Percentiles rank a stretch among this genome's conserved stretches.
These are phyloP conservation scores for Botrytis aclada DNA, from an alignment of 2,329 filamentous ascomycete genomes.

Conservation along the genomic window DNA sequence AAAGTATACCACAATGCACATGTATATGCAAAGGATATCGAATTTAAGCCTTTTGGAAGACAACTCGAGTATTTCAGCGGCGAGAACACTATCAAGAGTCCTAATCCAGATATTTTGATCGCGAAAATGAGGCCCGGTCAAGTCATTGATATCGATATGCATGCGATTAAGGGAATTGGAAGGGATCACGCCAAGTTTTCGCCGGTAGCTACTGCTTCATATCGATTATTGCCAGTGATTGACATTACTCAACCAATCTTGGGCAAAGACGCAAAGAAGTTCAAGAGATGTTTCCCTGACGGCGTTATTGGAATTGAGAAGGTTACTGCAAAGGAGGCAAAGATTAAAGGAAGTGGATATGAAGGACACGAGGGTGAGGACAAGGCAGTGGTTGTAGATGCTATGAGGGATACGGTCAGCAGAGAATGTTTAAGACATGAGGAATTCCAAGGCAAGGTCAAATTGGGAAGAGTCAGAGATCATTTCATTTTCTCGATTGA, in stretches of 20 bases:
- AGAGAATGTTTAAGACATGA: conserved; percentile 86
- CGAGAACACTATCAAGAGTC: conserved; percentile 65
- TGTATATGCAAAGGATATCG: conserved; percentile 75
- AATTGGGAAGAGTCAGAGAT: conserved; percentile 82
- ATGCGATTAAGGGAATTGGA: conserved; percentile 92
- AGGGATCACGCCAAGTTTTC: conserved; percentile 97
- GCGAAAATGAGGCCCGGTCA: conserved; percentile 92
- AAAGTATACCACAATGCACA: conserved; percentile 85
- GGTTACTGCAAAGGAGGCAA: conserved; percentile 65
- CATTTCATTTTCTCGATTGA: conserved; percentile 98
- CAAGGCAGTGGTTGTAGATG: conserved; percentile 82
- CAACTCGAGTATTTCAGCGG: conserved; percentile 69
- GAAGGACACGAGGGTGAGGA: conserved; percentile 73
- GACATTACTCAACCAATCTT: conserved; percentile 79
- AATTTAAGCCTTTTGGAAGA: conserved; percentile 71
- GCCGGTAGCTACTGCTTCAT: conserved; percentile 90
- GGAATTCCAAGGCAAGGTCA: conserved; percentile 94
- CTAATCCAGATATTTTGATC: conserved; percentile 89
- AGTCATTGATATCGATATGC: conserved; percentile 79
- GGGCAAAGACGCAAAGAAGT: conserved; percentile 83
- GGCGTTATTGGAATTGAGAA: conserved; percentile 82
- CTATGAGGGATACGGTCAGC: conserved; percentile 94
- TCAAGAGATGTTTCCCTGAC: conserved; percentile 80
- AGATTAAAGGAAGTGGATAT: conserved; percentile 59
- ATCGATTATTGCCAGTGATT: conserved; percentile 87